Percentiles rank a stretch among this genome's conserved stretches.
Evolutionary conservation across 495 filamentous ascomycete species (phyloP).

Genomic region (Xylaria cubensis): DNA sequence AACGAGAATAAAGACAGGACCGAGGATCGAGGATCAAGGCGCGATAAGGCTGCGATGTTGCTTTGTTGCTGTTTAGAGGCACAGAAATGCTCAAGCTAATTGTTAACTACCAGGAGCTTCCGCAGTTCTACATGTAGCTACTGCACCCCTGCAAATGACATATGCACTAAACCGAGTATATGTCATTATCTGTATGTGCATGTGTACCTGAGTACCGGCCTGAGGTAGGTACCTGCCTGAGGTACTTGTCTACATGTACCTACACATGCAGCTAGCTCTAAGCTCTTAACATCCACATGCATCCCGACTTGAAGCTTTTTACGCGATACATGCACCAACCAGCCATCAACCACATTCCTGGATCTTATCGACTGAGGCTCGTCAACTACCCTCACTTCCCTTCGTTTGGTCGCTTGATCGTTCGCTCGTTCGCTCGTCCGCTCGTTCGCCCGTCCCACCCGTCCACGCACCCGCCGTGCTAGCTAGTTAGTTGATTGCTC

Average conservation of each 20-base stretch:
- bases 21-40: background rate
- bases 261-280: too few relatives aligned
- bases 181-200: background rate
- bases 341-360: background rate
- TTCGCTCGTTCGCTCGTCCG: background rate
- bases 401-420: background rate
- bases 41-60: background rate
- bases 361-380: background rate
- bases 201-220: too few relatives aligned
- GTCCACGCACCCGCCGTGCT: background rate
- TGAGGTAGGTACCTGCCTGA: too few relatives aligned
- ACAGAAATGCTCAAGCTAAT: background rate
- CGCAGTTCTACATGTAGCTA: background rate
- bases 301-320: background rate
- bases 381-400: background rate
- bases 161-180: background rate
- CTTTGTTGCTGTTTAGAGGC: background rate
- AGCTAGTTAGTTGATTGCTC: conserved; percentile 5
- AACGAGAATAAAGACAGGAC: background rate
- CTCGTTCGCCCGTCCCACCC: background rate
- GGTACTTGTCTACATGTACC: too few relatives aligned
- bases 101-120: background rate
- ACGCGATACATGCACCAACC: background rate
- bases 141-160: background rate
- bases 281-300: too few relatives aligned